Conservation (phyloP, 169 alveolate species). For the Cryptosporidium ubiquitum region DNA sequence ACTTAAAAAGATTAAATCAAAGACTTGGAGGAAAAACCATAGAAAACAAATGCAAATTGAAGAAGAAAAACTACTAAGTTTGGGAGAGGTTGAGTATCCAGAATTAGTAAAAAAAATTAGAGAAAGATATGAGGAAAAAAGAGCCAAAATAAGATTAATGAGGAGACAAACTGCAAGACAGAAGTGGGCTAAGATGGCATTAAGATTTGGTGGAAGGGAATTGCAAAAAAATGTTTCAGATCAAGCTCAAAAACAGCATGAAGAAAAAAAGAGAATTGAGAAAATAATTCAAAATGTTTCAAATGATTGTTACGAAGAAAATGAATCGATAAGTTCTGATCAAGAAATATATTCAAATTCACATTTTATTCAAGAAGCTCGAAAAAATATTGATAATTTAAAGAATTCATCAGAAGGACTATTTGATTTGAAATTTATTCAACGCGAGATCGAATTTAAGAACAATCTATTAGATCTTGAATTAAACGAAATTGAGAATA, state of each 20-base stretch:
- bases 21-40: slow-evolving; percentile 80
- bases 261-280: slow-evolving; percentile 74
- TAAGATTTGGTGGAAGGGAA: slow-evolving; percentile 84
- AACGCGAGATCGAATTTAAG: slow-evolving; percentile 17
- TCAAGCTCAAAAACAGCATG: slow-evolving; percentile 78
- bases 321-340: not conserved
- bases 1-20: slow-evolving; percentile 80
- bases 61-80: slow-evolving; percentile 78
- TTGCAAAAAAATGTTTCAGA: slow-evolving; percentile 76
- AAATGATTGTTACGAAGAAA: not conserved
- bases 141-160: slow-evolving; percentile 79
- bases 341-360: not conserved
- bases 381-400: slow-evolving; percentile 4
- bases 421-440: slow-evolving; percentile 50
- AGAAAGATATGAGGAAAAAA: slow-evolving; percentile 78
- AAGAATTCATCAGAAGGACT: not conserved
- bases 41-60: slow-evolving; percentile 78
- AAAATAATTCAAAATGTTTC: slow-evolving; percentile 36
- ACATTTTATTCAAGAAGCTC: slow-evolving; percentile 1
- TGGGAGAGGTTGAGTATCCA: slow-evolving; percentile 79
- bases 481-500: slow-evolving; percentile 16
- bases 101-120: slow-evolving; percentile 81
- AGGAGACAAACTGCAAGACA: slow-evolving; percentile 80
- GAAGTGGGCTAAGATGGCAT: slow-evolving; percentile 84
- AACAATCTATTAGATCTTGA: slow-evolving; percentile 22